Evolutionary conservation across 129 eudicot species (phyloP), one percentile per base, ranked within the genome.

Genomic region (Pseudognaphalium luteoalbum): DNA sequence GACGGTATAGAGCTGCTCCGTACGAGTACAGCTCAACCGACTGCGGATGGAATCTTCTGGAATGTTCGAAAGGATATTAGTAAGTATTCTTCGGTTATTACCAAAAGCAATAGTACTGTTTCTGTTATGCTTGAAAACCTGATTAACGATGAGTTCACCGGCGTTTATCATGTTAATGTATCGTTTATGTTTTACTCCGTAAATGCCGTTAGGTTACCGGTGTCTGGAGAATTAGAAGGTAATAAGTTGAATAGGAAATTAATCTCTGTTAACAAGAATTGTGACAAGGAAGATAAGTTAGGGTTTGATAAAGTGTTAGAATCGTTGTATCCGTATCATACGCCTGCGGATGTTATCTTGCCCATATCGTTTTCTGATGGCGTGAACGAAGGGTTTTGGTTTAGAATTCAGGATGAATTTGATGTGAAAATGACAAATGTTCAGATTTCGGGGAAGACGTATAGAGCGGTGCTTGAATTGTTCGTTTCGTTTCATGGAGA

Each of bases 41-140:
- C 74, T 1, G 87, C 66, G 0, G 34, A 74, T 3, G 97, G 97
- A 14, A 73, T 83, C 66, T 86, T 84, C 83, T 91, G 97, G 97
- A 78, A 7, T 7, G 83, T 88, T 22, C 78, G 81, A 8, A 91
- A 91, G 71, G 97, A 91, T 44, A 84, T 91, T 69, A 91, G 83
- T 56, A 91, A 78, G 82, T 91, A 91, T 44, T 59, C 73, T 52
- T 86, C 89, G 34, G 64, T 88, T 29, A 50, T 91, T n/a, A 3
- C 50, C 3, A 34, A 63, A 34, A 35, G 81, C 0, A 74, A 88
- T 64, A 65, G 79, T 41, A 78, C 77, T 5, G 82, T 91, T 34
- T 71, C 91, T 6, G 87, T 91, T 71, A 91, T 88, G 93, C 93
- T 91, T 10, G 93, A 91, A 80, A 91, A 86, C 78, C 3, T 84